phyloP scores from a whole-genome alignment of 768 basidiomycete species.

The Russula lepida region DNA sequence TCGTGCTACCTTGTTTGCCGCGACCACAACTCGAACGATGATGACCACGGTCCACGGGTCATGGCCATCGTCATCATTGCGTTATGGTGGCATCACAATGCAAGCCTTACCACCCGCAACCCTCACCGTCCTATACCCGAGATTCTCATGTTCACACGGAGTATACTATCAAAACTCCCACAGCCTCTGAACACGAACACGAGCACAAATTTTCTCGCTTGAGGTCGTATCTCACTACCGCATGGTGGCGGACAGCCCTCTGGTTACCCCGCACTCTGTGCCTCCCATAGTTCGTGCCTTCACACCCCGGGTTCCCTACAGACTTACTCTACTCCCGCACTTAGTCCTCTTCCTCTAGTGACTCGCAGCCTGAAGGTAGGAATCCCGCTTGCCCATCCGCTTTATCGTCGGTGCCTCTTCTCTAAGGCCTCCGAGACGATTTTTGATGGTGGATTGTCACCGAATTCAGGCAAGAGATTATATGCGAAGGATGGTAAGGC shows the following conservation, averaged over 20 bases:
- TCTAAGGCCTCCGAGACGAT: neutral
- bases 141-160: neutral
- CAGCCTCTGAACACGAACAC: neutral
- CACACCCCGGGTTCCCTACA: neutral
- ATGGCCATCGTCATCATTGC: neutral
- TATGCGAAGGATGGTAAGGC: neutral
- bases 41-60: neutral
- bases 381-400: no score
- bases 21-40: neutral
- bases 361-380: neutral
- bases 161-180: neutral
- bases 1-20: no score
- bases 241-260: neutral
- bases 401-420: slow-evolving; percentile 11
- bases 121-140: neutral
- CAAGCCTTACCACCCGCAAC: neutral
- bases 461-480: neutral
- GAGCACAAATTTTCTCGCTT: neutral
- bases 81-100: neutral
- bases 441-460: neutral
- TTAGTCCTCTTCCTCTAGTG: neutral
- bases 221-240: neutral
- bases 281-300: neutral
- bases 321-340: neutral
- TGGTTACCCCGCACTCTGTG: neutral